Evolutionary conservation across 1,284 basidiomycete species (phyloP), one percentile per base, ranked within the genome.

Genomic region (Tilletia caries): DNA sequence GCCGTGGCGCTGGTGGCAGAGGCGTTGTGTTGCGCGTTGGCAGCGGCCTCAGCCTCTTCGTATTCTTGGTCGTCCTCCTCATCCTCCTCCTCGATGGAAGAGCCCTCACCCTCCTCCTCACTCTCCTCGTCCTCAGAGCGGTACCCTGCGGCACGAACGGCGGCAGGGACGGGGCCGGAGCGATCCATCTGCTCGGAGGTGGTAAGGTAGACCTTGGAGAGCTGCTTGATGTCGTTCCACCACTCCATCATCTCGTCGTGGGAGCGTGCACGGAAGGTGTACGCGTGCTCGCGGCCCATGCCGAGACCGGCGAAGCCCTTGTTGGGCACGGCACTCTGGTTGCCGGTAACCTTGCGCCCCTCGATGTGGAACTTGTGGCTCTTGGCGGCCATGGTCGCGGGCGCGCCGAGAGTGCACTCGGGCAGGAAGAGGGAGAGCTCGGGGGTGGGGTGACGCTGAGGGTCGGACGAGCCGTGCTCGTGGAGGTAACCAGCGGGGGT

Each of bases 231-330:
- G 84, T 98, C 96, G 84, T 98, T 98, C 95, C 96, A 98, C 92
- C 96, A 97, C 85, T 98, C 95, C 93, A 98, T 95, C 92, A 98
- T 93, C 82, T 97, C 95, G 76, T 98, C 95, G 81, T 92, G 89
- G 75, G 89, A 91, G 73, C 95, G 87, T 58, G 92, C 89, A 66
- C 94, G 89, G 88, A 98, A 98, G 62, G 90, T 93, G 89, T 92
- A 98, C 29, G 92, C 92, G 70, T 86, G 85, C 69, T 87, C 86
- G 73, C 83, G 84, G 69, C 84, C 82, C 71, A 85, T 84, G 71
- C 86, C 84, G 70, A 87, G 80, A 77, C 89, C 88, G 71, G 87
- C 85, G 70, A 86, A 79, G 60, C 87, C 84, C 67, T 84, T 82
- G 72, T 34, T 74, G 70, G 66, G 85, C 86, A 86, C 32, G 87